Percentiles rank a stretch among this genome's conserved stretches.
Evolutionary conservation across 192 early-diverging fungal genomes (phyloP).

Genomic region (Pilobolus umbonatus): DNA sequence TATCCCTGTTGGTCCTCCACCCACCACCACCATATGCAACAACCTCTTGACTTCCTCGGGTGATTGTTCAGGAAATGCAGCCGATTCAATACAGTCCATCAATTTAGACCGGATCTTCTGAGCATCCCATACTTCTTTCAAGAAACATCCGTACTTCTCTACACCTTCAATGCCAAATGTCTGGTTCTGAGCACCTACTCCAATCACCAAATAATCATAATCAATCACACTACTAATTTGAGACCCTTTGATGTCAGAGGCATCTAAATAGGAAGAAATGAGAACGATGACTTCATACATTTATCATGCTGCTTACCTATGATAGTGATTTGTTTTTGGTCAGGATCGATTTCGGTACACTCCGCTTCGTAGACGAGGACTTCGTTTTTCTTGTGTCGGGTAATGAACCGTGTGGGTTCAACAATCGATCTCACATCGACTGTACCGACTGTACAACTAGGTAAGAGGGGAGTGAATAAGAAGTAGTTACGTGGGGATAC

Average conservation of each 20-base stretch:
- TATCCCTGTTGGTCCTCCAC: conserved; percentile 54
- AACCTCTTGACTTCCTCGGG: conserved; percentile 67
- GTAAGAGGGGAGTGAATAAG: conserved; percentile 70
- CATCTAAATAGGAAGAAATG: conserved; percentile 38
- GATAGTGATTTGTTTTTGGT: conserved; percentile 73
- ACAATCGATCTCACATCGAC: conserved; percentile 84
- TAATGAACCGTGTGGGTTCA: conserved; percentile 82
- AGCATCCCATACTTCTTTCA: conserved; percentile 77
- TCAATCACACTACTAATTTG: conserved; percentile 51
- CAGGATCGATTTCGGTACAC: conserved; percentile 84
- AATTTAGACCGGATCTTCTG: conserved; percentile 70
- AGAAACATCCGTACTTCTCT: conserved; percentile 67
- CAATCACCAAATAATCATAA: conserved; percentile 77
- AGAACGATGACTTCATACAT: neutral
- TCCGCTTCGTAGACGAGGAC: conserved; percentile 87
- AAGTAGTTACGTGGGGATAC: conserved; percentile 89
- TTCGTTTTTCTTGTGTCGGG: conserved; percentile 79
- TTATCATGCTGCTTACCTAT: conserved; percentile 42
- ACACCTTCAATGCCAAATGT: conserved; percentile 81
- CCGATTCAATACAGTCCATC: conserved; percentile 72
- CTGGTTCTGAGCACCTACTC: conserved; percentile 72
- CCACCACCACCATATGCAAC: conserved; percentile 79
- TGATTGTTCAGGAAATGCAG: conserved; percentile 68
- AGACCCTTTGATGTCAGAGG: conserved; percentile 63
- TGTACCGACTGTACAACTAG: conserved; percentile 81